Evolutionary conservation across 2,329 filamentous ascomycete genomes (phyloP).

Genomic region (Botrytis hyacinthi): DNA sequence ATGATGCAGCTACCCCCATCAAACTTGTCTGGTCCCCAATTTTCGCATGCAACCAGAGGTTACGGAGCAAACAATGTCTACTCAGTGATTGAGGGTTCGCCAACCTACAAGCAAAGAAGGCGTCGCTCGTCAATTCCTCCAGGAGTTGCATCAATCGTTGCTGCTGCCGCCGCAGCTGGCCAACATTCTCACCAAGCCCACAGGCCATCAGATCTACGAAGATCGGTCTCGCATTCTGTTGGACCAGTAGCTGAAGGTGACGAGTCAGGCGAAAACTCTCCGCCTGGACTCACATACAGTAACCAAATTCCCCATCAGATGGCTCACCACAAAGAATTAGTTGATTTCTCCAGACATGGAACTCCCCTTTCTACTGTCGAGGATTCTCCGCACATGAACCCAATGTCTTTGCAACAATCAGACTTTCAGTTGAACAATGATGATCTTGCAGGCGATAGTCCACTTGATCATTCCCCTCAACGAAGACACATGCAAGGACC

Average conservation of each 20-base stretch:
- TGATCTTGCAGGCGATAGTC: slow-evolving; percentile 57
- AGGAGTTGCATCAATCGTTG: slow-evolving; percentile 66
- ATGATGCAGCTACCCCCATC: slow-evolving; percentile 90
- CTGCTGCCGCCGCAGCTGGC: slow-evolving; percentile 53
- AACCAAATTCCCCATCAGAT: slow-evolving; percentile 63
- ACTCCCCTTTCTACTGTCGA: slow-evolving; percentile 86
- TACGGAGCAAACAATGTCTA: slow-evolving; percentile 79
- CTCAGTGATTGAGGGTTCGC: slow-evolving; percentile 94
- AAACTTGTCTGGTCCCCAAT: slow-evolving; percentile 77
- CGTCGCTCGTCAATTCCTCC: slow-evolving; percentile 90
- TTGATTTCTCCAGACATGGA: slow-evolving; percentile 83
- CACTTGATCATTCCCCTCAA: slow-evolving; percentile 58
- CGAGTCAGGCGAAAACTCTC: slow-evolving; percentile 75
- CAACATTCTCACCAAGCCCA: slow-evolving; percentile 58
- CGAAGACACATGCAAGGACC: slow-evolving; percentile 68
- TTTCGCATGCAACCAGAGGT: slow-evolving; percentile 64
- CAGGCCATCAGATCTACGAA: slow-evolving; percentile 83
- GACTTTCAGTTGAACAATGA: slow-evolving; percentile 66
- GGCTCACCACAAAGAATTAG: slow-evolving; percentile 73
- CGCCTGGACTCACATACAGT: slow-evolving; percentile 71
- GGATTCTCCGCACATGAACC: slow-evolving; percentile 73
- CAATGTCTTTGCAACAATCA: slow-evolving; percentile 66
- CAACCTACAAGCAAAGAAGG: slow-evolving; percentile 96
- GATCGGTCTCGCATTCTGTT: slow-evolving; percentile 86
- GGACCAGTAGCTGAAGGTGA: slow-evolving; percentile 78